Base-by-base conservation (phyloP, 371 early-diverging fungal genomes). In the Circinella minor region DNA sequence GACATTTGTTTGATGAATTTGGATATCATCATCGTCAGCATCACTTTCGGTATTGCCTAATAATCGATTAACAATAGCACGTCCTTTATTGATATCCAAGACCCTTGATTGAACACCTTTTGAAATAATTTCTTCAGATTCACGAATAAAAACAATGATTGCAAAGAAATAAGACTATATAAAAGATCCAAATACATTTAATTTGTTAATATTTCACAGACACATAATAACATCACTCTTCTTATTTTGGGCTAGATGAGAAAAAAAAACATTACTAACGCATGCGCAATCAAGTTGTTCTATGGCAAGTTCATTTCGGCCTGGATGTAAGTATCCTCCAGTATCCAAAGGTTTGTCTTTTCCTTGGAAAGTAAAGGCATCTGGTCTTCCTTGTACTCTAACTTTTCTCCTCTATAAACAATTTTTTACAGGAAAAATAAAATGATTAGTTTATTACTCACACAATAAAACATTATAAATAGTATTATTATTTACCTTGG, bases 301-400 rank as follows among this genome's bases (percentile, higher is more conserved):
- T 20, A 82, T 46, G 17, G 36, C 34, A 8, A 82, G 46, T 4
- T 49, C 36, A 36, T 82, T 82, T 11, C 38, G 36, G 4, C 80
- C 82, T 51, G 62, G 46, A 1, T 9, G 46, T 5, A 82, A 9
- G 27, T 63, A 49, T 10, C 36, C 6, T 4, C 71, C 74, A 10
- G 81, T 14, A 61, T 83, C 78, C 55, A 67, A 71, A 1, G 81
- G 78, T 14, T 57, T 65, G 61, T 83, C 83, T 67, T 83, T 83
- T 27, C 83, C 83, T 7, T 55, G 38, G 47, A 63, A 65, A 36
- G 59, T 62, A 36, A 15, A 62, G 17, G 27, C 65, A 46, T 37
- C 37, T 46, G 55, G 55, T 57, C 74, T 68, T 55, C 64, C 71
- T 17, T 66, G 63, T 8, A 69, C 48, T 6, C 57, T 66, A 1